phyloP scores from a whole-genome alignment of 306 rosid species.

The Cucurbita ficifolia region DNA sequence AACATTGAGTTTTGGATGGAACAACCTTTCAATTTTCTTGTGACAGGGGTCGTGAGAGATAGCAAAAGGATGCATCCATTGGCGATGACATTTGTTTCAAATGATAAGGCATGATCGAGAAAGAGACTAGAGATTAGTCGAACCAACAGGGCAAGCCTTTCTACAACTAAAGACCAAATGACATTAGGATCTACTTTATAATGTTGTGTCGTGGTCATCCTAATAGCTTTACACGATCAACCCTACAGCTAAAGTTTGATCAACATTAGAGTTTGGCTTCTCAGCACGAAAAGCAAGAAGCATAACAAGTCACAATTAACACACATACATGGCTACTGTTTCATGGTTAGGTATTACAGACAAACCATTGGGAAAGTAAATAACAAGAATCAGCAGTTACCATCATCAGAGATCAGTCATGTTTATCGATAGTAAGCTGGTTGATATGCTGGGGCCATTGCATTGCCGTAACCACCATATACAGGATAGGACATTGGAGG shows the following conservation, averaged over 20 bases:
- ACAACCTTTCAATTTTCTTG: too few relatives aligned
- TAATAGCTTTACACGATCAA: slow-evolving; percentile 80
- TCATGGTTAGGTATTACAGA: slow-evolving; percentile 95
- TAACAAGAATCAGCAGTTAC: slow-evolving; percentile 97
- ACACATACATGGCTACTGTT: slow-evolving; percentile 90
- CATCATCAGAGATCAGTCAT: slow-evolving; percentile 57
- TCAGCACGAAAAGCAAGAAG: slow-evolving; percentile 59
- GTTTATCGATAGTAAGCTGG: slow-evolving; percentile 99
- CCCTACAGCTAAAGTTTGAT: slow-evolving; percentile 79
- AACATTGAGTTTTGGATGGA: not conserved
- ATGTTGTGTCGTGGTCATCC: slow-evolving; percentile 67
- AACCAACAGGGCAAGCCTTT: slow-evolving; percentile 28
- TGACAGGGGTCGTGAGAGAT: too few relatives aligned
- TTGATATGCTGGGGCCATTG: slow-evolving; percentile 93
- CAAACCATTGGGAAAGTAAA: slow-evolving; percentile 64
- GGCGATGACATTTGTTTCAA: slow-evolving; percentile 15
- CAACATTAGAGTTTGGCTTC: slow-evolving; percentile 88
- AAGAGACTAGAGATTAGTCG: slow-evolving; percentile 5
- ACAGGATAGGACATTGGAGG: slow-evolving; percentile 87
- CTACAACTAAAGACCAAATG: slow-evolving; percentile 50
- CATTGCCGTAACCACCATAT: slow-evolving; percentile 73
- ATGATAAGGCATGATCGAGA: slow-evolving; percentile 21
- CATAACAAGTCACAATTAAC: slow-evolving; percentile 62
- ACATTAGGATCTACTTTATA: slow-evolving; percentile 29
- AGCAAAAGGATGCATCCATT: too few relatives aligned